These are phyloP conservation scores for Medicago ruthenica DNA, from an alignment of 306 rosid genomes.

Conservation along the genomic window DNA sequence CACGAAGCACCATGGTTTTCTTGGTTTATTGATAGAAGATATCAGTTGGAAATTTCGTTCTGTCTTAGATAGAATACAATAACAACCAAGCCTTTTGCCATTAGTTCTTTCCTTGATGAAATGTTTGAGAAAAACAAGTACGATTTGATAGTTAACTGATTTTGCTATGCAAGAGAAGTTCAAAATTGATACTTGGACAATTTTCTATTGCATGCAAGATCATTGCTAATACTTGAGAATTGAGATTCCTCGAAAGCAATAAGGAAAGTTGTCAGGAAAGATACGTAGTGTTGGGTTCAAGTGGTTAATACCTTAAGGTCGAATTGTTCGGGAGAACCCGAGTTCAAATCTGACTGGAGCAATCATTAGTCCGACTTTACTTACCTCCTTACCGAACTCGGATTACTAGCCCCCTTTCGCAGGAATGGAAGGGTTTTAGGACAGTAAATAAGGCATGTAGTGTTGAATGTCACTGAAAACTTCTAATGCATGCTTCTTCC, in stretches of 20 bases:
- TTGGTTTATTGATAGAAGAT: not conserved
- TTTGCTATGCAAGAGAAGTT: not conserved
- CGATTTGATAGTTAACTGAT: not conserved
- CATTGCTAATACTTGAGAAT: not conserved
- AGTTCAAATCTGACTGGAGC: no score
- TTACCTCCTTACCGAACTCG: no score
- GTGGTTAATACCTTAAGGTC: no score
- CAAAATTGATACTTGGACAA: not conserved
- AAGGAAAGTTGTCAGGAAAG: not conserved
- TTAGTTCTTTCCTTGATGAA: not conserved
- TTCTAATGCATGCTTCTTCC: not conserved
- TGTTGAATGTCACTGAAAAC: not conserved
- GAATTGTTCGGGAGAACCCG: no score
- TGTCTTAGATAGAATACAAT: not conserved
- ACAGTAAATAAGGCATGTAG: not conserved
- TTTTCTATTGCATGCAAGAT: not conserved
- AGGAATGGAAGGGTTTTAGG: no score
- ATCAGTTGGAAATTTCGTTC: not conserved
- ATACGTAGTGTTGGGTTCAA: not conserved
- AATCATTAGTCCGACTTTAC: no score
- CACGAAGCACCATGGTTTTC: constrained; percentile 23
- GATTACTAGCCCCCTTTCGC: no score
- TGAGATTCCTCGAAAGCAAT: not conserved
- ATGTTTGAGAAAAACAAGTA: not conserved
- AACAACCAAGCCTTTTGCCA: not conserved